Percentiles rank a stretch among this genome's conserved stretches.
phyloP scores from a whole-genome alignment of 805 yeast species.

The Metschnikowia rubicola region DNA sequence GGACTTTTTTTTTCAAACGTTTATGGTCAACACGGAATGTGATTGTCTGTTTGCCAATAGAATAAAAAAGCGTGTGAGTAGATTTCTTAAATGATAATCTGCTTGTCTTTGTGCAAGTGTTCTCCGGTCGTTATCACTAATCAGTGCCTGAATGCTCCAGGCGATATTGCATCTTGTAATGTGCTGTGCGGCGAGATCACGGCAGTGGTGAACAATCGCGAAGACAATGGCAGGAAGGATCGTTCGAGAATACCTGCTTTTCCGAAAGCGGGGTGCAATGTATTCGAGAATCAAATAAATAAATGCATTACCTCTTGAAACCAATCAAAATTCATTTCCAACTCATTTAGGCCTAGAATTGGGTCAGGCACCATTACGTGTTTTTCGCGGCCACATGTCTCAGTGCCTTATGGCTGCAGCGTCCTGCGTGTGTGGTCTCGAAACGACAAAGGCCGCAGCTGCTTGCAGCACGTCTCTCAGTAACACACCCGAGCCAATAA shows the following conservation, averaged over 20 bases:
- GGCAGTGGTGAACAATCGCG: background rate
- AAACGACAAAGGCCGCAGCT: background rate
- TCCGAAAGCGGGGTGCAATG: no score
- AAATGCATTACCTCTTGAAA: no score
- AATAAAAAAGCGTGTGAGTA: background rate
- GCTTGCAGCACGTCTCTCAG: background rate
- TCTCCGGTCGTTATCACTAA: background rate
- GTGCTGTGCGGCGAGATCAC: no score
- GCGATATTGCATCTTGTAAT: no score
- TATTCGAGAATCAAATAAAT: no score
- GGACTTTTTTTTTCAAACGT: no score
- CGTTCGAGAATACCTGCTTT: no score
- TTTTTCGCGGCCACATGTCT: background rate
- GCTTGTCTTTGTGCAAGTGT: background rate
- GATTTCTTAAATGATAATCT: background rate
- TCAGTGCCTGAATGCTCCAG: no score
- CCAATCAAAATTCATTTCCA: background rate
- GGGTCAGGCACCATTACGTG: background rate
- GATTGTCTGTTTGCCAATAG: background rate
- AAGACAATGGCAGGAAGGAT: background rate
- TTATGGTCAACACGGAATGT: no score
- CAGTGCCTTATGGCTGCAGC: background rate
- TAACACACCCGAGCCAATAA: background rate
- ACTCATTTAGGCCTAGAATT: background rate
- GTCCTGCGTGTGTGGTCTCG: background rate